These are phyloP conservation scores for Aspergillus amoenus DNA, from an alignment of 2,329 filamentous ascomycete species.

Conservation along the genomic window DNA sequence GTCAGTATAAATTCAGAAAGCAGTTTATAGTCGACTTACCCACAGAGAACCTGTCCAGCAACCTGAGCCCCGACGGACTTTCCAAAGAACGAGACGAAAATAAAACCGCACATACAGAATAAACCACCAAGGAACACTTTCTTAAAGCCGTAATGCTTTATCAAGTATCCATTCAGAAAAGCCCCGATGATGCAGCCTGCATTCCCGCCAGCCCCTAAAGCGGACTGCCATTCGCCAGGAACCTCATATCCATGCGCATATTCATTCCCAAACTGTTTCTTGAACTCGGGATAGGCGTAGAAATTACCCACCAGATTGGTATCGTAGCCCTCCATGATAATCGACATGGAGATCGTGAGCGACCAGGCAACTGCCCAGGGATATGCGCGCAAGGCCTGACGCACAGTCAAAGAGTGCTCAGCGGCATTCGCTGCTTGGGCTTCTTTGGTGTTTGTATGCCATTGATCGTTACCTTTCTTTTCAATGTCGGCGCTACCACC, in stretches of 20 bases:
- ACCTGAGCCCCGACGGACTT: conserved; percentile 59
- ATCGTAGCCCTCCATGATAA: conserved; percentile 56
- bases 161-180: conserved; percentile 64
- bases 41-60: conserved; percentile 62
- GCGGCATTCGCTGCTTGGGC: conserved; percentile 10
- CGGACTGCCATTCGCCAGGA: conserved; percentile 58
- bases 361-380: conserved; percentile 33
- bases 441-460: background rate
- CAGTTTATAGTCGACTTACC: conserved; percentile 25
- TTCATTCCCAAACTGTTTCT: conserved; percentile 35
- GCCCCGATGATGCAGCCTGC: conserved; percentile 67
- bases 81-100: conserved; percentile 65
- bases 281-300: conserved; percentile 48
- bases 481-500: background rate
- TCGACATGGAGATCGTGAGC: conserved; percentile 44
- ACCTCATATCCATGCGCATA: conserved; percentile 41
- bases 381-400: conserved; percentile 16
- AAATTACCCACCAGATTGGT: conserved; percentile 50
- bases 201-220: conserved; percentile 56
- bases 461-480: background rate
- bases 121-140: conserved; percentile 51
- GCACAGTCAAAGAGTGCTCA: conserved; percentile 15
- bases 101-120: conserved; percentile 55
- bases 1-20: background rate
- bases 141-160: conserved; percentile 44